Conservation (phyloP, 306 rosid genomes). For the Mucuna pruriens region DNA sequence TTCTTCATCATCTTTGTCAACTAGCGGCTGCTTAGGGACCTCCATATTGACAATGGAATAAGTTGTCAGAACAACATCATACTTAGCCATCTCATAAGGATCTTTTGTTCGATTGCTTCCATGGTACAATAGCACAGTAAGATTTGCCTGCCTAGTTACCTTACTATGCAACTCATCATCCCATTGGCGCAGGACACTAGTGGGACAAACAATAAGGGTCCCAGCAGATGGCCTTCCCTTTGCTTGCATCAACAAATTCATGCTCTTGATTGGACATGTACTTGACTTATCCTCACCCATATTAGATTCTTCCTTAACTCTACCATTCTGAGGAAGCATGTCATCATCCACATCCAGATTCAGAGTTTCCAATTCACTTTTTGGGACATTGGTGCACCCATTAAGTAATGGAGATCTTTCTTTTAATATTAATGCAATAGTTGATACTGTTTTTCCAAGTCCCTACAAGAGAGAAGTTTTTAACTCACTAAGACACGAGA, state of each 20-base stretch:
- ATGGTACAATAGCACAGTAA: slow-evolving; percentile 92
- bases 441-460: slow-evolving; percentile 94
- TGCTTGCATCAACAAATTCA: slow-evolving; percentile 44
- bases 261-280: slow-evolving; percentile 35
- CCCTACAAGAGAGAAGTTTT: slow-evolving; percentile 61
- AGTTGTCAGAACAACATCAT: slow-evolving; percentile 95
- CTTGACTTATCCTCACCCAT: slow-evolving; percentile 40
- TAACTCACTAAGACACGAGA: slow-evolving; percentile 12
- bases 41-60: slow-evolving; percentile 97
- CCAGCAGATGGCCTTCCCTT: slow-evolving; percentile 98
- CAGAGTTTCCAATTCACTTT: slow-evolving; percentile 63
- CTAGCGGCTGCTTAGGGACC: slow-evolving; percentile 90
- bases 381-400: slow-evolving; percentile 46
- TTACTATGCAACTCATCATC: slow-evolving; percentile 89
- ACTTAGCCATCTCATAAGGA: slow-evolving; percentile 82
- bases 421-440: slow-evolving; percentile 89
- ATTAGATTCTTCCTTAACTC: slow-evolving; percentile 37
- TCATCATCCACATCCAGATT: slow-evolving; percentile 84
- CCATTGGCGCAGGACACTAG: slow-evolving; percentile 98
- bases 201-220: slow-evolving; percentile 97
- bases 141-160: slow-evolving; percentile 79
- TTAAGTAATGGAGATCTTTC: slow-evolving; percentile 66
- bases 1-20: slow-evolving; percentile 78
- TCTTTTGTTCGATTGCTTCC: slow-evolving; percentile 94
- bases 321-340: slow-evolving; percentile 43